Conservation (phyloP, 805 yeast species). For the Blastobotrys attinorum region DNA sequence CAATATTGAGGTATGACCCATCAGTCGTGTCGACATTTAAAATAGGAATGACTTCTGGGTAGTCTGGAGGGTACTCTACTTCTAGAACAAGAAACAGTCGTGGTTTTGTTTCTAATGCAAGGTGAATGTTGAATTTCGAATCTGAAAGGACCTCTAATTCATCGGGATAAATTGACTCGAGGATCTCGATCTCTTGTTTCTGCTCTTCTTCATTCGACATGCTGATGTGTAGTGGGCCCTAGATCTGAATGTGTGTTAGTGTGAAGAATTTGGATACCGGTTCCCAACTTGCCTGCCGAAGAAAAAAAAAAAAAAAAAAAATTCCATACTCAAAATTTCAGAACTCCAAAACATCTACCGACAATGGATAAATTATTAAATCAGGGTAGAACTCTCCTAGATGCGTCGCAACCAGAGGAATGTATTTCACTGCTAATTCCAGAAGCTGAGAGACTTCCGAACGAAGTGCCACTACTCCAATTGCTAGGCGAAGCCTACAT, state of each 20-base stretch:
- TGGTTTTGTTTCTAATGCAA: slow-evolving; percentile 63
- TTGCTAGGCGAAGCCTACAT: slow-evolving; percentile 65
- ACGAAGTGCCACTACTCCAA: slow-evolving; percentile 21
- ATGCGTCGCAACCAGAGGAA: slow-evolving; percentile 43
- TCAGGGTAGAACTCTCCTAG: slow-evolving; percentile 38
- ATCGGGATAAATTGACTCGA: slow-evolving; percentile 89
- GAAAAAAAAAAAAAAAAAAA: too few species aligned
- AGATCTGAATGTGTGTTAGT: background rate
- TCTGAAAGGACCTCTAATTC: slow-evolving; percentile 49
- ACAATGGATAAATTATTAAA: slow-evolving; percentile 6
- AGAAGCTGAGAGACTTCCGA: slow-evolving; percentile 21
- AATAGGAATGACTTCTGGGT: slow-evolving; percentile 75
- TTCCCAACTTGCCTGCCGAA: too few species aligned
- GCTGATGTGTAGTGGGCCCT: background rate
- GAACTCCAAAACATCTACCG: background rate
- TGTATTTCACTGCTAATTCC: slow-evolving; percentile 43
- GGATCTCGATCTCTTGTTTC: slow-evolving; percentile 78
- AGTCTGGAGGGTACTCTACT: slow-evolving; percentile 67
- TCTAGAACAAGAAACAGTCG: slow-evolving; percentile 45
- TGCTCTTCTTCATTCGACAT: slow-evolving; percentile 86
- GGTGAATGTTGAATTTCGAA: slow-evolving; percentile 45
- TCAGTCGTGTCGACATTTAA: slow-evolving; percentile 37
- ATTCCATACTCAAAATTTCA: too few species aligned
- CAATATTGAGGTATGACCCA: slow-evolving; percentile 24
- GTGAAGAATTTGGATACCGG: too few species aligned